Evolutionary conservation across 352 stramenopile species (phyloP).

Genomic region (Globisporangium ultimum): DNA sequence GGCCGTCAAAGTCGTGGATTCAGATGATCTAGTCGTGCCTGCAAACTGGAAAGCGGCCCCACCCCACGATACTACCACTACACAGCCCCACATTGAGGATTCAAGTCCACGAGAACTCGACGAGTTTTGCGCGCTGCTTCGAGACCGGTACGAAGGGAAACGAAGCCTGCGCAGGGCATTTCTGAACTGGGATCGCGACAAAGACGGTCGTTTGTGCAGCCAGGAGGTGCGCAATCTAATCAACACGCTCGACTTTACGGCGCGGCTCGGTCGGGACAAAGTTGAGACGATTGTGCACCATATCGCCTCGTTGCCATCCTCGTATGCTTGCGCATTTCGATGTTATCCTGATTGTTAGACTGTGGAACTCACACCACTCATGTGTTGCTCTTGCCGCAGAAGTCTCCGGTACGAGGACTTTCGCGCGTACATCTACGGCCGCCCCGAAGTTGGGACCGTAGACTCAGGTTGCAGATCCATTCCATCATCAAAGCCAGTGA

Average conservation of each 20-base stretch:
- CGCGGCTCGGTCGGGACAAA: constrained; percentile 30
- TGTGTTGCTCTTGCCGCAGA: constrained; percentile 7
- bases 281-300: constrained; percentile 38
- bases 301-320: constrained; percentile 22
- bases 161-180: constrained; percentile 50
- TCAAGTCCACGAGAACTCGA: constrained; percentile 12
- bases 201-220: constrained; percentile 37
- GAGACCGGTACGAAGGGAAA: constrained; percentile 58
- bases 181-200: constrained; percentile 56
- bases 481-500: not conserved
- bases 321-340: constrained; percentile 14
- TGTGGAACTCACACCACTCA: no score
- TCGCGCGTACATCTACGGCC: constrained; percentile 28
- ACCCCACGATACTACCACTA: not conserved
- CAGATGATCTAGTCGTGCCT: not conserved
- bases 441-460: not conserved
- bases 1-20: constrained; percentile 26
- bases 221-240: constrained; percentile 48
- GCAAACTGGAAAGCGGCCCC: no score
- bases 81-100: not conserved
- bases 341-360: not conserved
- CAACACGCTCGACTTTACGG: constrained; percentile 27
- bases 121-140: constrained; percentile 38
- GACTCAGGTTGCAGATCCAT: not conserved
- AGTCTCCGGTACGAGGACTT: constrained; percentile 52